Base-by-base conservation (phyloP, 805 yeast species). In the Candida maris region DNA sequence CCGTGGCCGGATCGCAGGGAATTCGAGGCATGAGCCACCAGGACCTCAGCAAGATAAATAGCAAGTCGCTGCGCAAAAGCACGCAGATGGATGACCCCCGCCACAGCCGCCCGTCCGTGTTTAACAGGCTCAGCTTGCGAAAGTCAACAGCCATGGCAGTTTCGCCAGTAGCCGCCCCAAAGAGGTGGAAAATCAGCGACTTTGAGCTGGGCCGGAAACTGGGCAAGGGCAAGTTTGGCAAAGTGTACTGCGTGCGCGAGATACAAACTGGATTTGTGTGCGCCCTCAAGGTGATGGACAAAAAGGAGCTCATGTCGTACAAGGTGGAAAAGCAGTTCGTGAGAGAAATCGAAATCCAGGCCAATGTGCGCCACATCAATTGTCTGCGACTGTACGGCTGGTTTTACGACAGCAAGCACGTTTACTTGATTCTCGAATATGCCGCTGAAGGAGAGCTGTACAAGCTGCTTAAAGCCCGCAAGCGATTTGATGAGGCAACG, bases 181-280 rank as follows among this genome's bases (percentile, higher is more conserved):
- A 38, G 29, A 36, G 42, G 13, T 59, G 62, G 62, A 54, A 47
- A 32, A 44, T 55, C 15, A 28, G 43, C 19, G 93, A 85, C 54
- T 91, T 91, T 61, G 96, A 88, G 48, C 72, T 91, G 28, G 97
- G 97, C 13, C 74, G 80, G 36, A 79, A 82, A 39, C 69, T 91
- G 32, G 98, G 97, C 0, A 87, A 85, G 55, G 98, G 98, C 5
- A 87, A 88, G 58, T 80, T 89, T 52, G 98, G 98, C 6, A 79
- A 77, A 51, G 97, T 93, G 1, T 89, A 87, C 60, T 85, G 96
- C 55, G 97, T 83, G 6, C 71, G 73, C 38, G 96, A 88, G 56
- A 79, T 75, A 46, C 52, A 63, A 23, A 73, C 86, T 0, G 95
- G 94, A 2, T 85, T 76, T 54, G 70, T 91, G 1, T 85, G 94